Conservation (phyloP, 768 basidiomycete species). For the Cystobasidium ongulense region DNA sequence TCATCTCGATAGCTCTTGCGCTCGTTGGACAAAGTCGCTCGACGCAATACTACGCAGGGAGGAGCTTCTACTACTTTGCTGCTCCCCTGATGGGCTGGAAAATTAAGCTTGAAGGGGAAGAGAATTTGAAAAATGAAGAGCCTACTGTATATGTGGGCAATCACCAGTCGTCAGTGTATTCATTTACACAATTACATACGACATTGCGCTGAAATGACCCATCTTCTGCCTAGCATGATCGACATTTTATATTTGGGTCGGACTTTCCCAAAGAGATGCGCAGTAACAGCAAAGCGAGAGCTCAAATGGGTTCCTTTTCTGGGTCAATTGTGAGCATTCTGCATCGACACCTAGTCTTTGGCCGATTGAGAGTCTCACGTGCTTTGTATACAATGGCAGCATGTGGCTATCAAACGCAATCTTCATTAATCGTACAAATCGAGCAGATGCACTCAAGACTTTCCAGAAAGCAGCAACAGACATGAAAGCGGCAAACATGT, state of each 20-base stretch:
- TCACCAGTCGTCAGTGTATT: background rate
- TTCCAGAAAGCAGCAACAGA: conserved; percentile 66
- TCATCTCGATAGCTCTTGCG: conserved; percentile 60
- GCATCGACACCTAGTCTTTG: background rate
- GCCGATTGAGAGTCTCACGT: background rate
- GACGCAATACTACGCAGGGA: conserved; percentile 72
- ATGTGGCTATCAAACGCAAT: conserved; percentile 79
- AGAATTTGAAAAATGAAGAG: conserved; percentile 58
- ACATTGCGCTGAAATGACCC: conserved; percentile 61
- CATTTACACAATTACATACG: background rate
- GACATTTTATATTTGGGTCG: conserved; percentile 66
- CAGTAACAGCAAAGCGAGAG: conserved; percentile 89
- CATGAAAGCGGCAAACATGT: conserved; percentile 56
- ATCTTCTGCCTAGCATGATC: conserved; percentile 89
- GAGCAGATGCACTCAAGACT: conserved; percentile 60
- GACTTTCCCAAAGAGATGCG: conserved; percentile 68
- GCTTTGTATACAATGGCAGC: conserved; percentile 18
- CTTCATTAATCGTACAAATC: conserved; percentile 82
- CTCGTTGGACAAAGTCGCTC: conserved; percentile 54
- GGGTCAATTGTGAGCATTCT: conserved; percentile 61
- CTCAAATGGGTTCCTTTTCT: conserved; percentile 71
- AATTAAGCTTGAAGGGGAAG: conserved; percentile 75
- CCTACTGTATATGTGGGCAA: conserved; percentile 34
- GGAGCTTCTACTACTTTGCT: conserved; percentile 67
- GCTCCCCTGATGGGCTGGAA: conserved; percentile 58